These are phyloP conservation scores for Russula griseocarnosa DNA, from an alignment of 768 basidiomycete species.

Conservation along the genomic window DNA sequence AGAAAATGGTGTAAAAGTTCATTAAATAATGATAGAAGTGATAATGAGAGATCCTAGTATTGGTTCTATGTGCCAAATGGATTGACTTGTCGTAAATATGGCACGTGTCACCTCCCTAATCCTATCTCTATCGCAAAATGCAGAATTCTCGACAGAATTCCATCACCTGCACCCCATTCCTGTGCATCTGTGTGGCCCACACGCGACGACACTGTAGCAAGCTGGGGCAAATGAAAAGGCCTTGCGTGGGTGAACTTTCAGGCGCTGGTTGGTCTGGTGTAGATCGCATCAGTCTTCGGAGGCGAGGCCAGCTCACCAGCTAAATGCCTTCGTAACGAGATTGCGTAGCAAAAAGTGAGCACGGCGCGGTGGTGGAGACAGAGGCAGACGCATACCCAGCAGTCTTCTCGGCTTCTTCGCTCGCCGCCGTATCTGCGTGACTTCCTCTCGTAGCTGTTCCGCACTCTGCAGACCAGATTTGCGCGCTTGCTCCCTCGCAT, in stretches of 20 bases:
- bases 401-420: conserved; percentile 54
- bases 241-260: conserved; percentile 18
- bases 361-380: no score
- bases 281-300: conserved; percentile 69
- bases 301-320: conserved; percentile 60
- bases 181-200: background rate
- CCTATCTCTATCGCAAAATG: background rate
- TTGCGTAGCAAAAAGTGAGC: background rate
- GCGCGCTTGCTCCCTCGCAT: conserved; percentile 55
- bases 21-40: conserved; percentile 7
- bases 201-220: background rate
- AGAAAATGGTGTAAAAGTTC: no score
- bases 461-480: conserved; percentile 46
- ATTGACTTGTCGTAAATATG: conserved; percentile 17
- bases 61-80: conserved; percentile 19
- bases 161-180: no score
- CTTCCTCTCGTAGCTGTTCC: conserved; percentile 48
- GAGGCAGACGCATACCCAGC: conserved; percentile 49
- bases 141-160: background rate
- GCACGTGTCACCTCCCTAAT: background rate
- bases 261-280: conserved; percentile 34
- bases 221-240: background rate
- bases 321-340: conserved; percentile 43
- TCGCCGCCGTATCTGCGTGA: conserved; percentile 46
- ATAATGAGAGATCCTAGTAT: conserved; percentile 25